Evolutionary conservation across 2,329 filamentous ascomycete species (phyloP).

Genomic region (Zymoseptoria pseudotritici): DNA sequence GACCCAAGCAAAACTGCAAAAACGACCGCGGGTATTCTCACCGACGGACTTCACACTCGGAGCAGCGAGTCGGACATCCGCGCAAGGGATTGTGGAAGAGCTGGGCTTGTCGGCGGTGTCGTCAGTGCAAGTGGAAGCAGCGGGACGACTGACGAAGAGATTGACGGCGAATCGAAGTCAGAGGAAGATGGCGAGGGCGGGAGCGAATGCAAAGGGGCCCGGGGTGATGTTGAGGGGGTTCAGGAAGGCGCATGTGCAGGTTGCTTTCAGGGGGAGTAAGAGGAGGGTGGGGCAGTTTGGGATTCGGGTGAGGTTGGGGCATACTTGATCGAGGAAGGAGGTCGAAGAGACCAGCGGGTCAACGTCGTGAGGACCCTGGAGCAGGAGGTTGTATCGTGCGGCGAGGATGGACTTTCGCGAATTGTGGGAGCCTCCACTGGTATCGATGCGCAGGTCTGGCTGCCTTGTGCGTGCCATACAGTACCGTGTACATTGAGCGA

Average conservation of each 20-base stretch:
- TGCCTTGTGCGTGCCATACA: too few species aligned
- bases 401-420: too few species aligned
- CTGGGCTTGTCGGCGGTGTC: slow-evolving; percentile 24
- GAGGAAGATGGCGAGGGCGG: slow-evolving; percentile 24
- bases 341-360: slow-evolving; percentile 24
- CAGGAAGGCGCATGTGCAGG: slow-evolving; percentile 21
- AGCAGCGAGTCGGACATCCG: slow-evolving; percentile 11
- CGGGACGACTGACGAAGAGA: slow-evolving; percentile 28
- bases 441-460: too few species aligned
- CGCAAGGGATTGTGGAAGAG: slow-evolving; percentile 18
- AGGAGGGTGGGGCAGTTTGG: slow-evolving; percentile 27
- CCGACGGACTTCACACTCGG: slow-evolving; percentile 17
- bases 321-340: slow-evolving; percentile 8
- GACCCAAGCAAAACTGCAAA: slow-evolving; percentile 19
- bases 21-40: slow-evolving; percentile 13
- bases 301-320: slow-evolving; percentile 24
- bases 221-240: slow-evolving; percentile 24
- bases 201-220: slow-evolving; percentile 22
- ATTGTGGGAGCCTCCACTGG: too few species aligned
- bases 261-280: slow-evolving; percentile 22
- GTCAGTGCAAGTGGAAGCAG: slow-evolving; percentile 24
- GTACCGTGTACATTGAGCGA: too few species aligned
- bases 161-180: slow-evolving; percentile 27
- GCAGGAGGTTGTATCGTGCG: too few species aligned
- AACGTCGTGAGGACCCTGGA: too few species aligned